Percentiles rank a stretch among this genome's conserved stretches.
Conservation (phyloP, 2,329 filamentous ascomycete genomes). For the Cladobotryum protrusum region DNA sequence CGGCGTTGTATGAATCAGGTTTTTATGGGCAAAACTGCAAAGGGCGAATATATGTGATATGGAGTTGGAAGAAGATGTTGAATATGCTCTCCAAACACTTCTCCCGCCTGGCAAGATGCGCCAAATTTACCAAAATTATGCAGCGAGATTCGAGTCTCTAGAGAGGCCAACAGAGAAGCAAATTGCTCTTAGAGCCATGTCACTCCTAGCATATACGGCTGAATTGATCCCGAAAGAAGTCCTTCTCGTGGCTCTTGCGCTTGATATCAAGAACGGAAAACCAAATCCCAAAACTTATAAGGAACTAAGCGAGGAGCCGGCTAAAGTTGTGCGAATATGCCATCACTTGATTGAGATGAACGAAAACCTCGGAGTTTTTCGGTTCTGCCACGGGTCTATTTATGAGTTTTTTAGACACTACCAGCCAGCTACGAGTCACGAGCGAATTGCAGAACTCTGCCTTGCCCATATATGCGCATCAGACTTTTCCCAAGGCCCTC, state of each 20-base stretch:
- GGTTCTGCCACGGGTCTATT: background rate
- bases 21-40: background rate
- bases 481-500: background rate
- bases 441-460: background rate
- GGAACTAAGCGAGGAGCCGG: background rate
- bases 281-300: background rate
- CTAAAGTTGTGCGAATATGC: background rate
- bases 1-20: background rate
- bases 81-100: background rate
- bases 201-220: background rate
- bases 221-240: background rate
- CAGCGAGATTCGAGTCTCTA: background rate
- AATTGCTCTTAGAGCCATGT: background rate
- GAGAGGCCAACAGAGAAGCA: background rate
- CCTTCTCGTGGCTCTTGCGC: background rate
- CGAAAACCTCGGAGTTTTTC: background rate
- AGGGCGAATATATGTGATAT: background rate
- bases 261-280: background rate
- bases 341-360: background rate
- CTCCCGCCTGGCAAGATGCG: background rate
- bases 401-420: background rate
- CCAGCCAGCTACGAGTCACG: background rate
- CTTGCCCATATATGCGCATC: background rate
- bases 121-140: background rate
- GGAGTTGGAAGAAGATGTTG: background rate